Conservation (phyloP, 371 early-diverging fungal species). For the Choanephora cucurbitarum region DNA sequence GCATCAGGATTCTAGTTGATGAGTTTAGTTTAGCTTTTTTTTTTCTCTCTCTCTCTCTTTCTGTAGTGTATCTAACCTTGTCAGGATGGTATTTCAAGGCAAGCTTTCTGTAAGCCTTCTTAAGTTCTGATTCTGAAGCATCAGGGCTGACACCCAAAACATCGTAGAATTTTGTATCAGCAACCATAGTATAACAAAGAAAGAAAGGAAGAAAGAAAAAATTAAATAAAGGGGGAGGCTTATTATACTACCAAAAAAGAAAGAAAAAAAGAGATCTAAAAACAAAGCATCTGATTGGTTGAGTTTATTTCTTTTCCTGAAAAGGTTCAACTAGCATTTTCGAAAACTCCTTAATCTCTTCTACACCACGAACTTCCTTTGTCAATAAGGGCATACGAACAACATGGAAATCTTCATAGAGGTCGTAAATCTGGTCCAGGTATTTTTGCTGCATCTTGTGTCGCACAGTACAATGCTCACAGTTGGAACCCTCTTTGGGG, state of each 20-base stretch:
- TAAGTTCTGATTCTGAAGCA: constrained; percentile 84
- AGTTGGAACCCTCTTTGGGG: constrained; percentile 91
- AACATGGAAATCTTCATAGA: constrained; percentile 97
- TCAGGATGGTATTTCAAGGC: constrained; percentile 97
- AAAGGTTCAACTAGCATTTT: constrained; percentile 89
- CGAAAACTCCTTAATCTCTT: constrained; percentile 89
- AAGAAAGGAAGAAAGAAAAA: constrained; percentile 8
- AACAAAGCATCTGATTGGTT: constrained; percentile 15
- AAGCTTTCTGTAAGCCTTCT: constrained; percentile 90
- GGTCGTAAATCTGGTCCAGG: constrained; percentile 94
- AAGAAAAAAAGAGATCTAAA: not conserved
- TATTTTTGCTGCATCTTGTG: constrained; percentile 98
- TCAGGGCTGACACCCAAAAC: constrained; percentile 83
- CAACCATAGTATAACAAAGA: constrained; percentile 54
- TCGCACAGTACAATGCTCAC: constrained; percentile 94
- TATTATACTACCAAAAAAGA: not conserved
- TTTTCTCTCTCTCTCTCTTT: too few relatives aligned
- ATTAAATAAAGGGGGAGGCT: not conserved
- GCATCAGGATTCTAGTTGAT: constrained; percentile 71
- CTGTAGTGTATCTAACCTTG: constrained; percentile 73
- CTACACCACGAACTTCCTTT: constrained; percentile 95
- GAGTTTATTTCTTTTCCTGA: constrained; percentile 22
- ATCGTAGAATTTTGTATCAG: constrained; percentile 92
- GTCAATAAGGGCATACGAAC: constrained; percentile 92
- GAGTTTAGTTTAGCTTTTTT: too few relatives aligned